Evolutionary conservation across 2,329 filamentous ascomycete genomes (phyloP), one percentile per base, ranked within the genome.

Genomic region (Aspergillus latus): DNA sequence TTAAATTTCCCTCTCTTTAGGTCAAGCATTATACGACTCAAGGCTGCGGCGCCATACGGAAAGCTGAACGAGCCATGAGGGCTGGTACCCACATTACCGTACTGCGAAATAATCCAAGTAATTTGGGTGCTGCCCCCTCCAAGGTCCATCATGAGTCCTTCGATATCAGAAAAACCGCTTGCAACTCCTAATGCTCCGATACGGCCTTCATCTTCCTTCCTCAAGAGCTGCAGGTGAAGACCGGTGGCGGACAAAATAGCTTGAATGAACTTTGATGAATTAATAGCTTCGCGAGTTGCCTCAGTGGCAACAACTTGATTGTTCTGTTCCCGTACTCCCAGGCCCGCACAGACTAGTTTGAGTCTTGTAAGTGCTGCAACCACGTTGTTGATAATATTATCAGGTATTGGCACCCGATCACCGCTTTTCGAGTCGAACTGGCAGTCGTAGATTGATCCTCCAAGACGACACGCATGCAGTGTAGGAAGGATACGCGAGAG

Each of bases 181-280:
- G 90, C 85, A 5, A 92, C 88, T 1, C 92, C 92, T 80, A 91
- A 84, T 3, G 91, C 89, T 1, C 92, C 92, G 51, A 94, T 84
- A 16, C 88, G 78, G 0, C 90, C 92, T 75, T 96, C 92, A 37
- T 32, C 30, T 32, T 34, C 30, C 10, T 34, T 34, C 7, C 30
- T 7, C 6, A 34, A 11, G 30, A 34, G 30, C 30, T 34, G 7
- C 30, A 34, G 7, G 30, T 7, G 6, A 34, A 34, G 30, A 11
- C 10, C 10, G 10, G 30, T 34, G 6, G 30, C 30, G 6, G 30
- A 34, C 30, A 34, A 7, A 8, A 34, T 34, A 8, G 30, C 30
- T 11, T 7, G 10, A 8, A 34, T 11, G 30, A 34, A 34, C 10
- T 34, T 11, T 11, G 10, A 11, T 7, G 30, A 34, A 11, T 34